Evolutionary conservation across 352 stramenopile genomes (phyloP), one percentile per base, ranked within the genome.

Genomic region (Phytophthora sojae): DNA sequence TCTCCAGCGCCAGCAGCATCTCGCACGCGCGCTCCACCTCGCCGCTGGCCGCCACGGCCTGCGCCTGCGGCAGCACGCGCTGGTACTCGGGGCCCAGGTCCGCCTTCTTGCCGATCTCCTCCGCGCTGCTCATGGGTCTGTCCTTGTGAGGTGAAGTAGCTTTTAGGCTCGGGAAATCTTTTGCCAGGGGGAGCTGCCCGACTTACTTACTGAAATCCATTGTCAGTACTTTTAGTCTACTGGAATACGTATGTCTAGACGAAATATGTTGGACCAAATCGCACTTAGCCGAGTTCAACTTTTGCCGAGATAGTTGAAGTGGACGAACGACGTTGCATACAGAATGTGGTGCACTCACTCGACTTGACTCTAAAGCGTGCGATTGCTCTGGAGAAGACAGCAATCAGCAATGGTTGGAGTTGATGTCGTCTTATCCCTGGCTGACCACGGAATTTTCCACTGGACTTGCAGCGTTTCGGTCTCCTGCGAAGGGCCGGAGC

Each of bases 1-100:
- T 96, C 78, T 97, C 89, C 58, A 98, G 65, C 19, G 78, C 83
- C 60, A 98, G 75, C 50, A 98, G 76, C 49, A 94, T 69, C 70
- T 97, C 89, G 44, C 92, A 84, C 5, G 79, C 93, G 7, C 88
- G 90, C 53, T 89, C 87, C 39, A 98, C 86, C 37, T 97, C 89
- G 23, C 92, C 93, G 39, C 73, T 77, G 25, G 81, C 80, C 1
- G 88, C 88, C 26, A 90, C 61, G 3, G 88, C 73, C 71, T 91
- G 77, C 32, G 88, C 86, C 74, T 93, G 73, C 32, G 86, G 86
- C 69, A 93, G 64, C 64, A 93, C 72, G 56, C 76, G 78, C 83
- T 89, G 80, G 55, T 78, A 91, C 61, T 93, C 84, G 15, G 69
- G 79, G 12, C 77, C 75, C 56, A 90, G 76, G 76, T 95, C 88